Conservation (phyloP, 495 filamentous ascomycete genomes). For the Tuber microsphaerosporum region DNA sequence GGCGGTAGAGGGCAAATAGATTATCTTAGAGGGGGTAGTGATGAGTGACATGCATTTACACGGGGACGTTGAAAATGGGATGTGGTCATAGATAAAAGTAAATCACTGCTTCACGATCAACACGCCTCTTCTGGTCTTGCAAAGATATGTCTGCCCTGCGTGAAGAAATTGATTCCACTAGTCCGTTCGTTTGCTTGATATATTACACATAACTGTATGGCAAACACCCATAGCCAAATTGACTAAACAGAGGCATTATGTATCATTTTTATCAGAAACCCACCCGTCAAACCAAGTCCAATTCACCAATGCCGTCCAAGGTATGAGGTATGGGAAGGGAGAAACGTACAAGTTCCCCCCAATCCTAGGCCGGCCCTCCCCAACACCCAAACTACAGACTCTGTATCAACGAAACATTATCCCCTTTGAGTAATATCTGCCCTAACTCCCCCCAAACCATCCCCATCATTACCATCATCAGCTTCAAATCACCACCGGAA, state of each 20-base stretch:
- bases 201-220: not conserved
- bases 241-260: not conserved
- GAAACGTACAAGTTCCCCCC: not conserved
- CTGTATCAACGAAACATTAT: slow-evolving; percentile 95
- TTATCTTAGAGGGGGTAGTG: slow-evolving; percentile 10
- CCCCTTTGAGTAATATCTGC: slow-evolving; percentile 93
- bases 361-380: slow-evolving; percentile 3
- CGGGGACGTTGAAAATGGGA: not conserved
- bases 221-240: not conserved
- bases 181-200: not conserved
- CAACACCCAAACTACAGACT: slow-evolving; percentile 48
- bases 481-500: not conserved
- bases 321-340: not conserved
- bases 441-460: slow-evolving; percentile 51
- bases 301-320: not conserved
- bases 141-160: not conserved
- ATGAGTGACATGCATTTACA: not conserved
- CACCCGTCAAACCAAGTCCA: not conserved
- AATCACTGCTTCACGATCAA: not conserved
- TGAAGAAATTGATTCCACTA: not conserved
- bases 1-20: slow-evolving; percentile 49
- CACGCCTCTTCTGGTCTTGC: not conserved
- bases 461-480: slow-evolving; percentile 11
- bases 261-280: not conserved
- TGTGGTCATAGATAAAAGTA: not conserved